A percentile compares a stretch with the other conserved stretches of the same genome.
Evolutionary conservation across 139 green algal species (phyloP).

Genomic region (Nannochloris sp.): DNA sequence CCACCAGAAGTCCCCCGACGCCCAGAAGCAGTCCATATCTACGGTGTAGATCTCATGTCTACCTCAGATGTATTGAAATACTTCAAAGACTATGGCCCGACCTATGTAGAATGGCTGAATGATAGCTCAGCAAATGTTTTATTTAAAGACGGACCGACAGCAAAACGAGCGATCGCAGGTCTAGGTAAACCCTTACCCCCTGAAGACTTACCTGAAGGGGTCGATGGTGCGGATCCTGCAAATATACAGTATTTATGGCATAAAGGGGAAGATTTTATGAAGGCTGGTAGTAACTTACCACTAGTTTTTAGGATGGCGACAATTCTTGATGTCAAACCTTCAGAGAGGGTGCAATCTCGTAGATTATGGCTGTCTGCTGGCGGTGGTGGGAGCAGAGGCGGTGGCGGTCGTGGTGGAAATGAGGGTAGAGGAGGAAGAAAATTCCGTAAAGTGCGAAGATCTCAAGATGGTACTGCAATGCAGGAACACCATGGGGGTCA

Average conservation of each 20-base stretch:
- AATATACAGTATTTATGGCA: constrained; percentile 62
- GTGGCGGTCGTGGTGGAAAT: background rate
- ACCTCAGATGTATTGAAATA: constrained; percentile 34
- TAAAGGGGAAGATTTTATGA: constrained; percentile 50
- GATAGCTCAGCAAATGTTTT: constrained; percentile 74
- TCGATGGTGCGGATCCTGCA: constrained; percentile 33
- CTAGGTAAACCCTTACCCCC: constrained; percentile 47
- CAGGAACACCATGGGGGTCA: too few species aligned
- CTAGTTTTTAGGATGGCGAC: constrained; percentile 46
- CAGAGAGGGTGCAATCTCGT: constrained; percentile 19
- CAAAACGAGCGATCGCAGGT: constrained; percentile 52
- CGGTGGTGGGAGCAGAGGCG: background rate
- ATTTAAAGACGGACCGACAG: constrained; percentile 53
- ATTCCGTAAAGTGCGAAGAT: background rate
- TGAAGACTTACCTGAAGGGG: constrained; percentile 36
- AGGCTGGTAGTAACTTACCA: constrained; percentile 19
- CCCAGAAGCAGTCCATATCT: constrained; percentile 64
- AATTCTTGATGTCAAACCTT: constrained; percentile 25
- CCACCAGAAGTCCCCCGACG: constrained; percentile 26
- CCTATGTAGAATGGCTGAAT: constrained; percentile 83
- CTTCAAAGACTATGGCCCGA: constrained; percentile 46
- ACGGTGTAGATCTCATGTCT: constrained; percentile 82
- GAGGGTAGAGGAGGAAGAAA: background rate
- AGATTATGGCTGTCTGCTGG: constrained; percentile 20
- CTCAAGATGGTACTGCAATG: background rate